Percentiles rank a stretch among this genome's conserved stretches.
Conservation (phyloP, 176 grass and related monocot species). For the Lolium rigidum region DNA sequence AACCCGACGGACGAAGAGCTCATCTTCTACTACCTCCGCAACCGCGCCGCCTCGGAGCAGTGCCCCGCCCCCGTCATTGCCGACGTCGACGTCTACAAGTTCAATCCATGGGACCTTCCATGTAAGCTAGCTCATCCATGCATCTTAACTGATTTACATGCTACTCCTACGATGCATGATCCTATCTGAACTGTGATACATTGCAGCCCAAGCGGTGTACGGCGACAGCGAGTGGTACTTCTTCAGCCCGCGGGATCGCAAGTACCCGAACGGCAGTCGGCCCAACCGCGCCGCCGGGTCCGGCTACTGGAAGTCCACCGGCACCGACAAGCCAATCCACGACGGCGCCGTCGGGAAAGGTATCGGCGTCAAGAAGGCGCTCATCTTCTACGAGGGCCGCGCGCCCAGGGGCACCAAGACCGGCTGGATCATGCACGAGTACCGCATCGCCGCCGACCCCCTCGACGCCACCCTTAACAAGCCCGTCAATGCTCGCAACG, state of each 20-base stretch:
- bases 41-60: slow-evolving; percentile 50
- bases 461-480: slow-evolving; percentile 32
- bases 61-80: slow-evolving; percentile 28
- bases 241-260: slow-evolving; percentile 75
- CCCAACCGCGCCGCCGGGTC: slow-evolving; percentile 69
- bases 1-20: slow-evolving; percentile 97
- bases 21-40: slow-evolving; percentile 88
- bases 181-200: no score
- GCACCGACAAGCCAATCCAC: slow-evolving; percentile 66
- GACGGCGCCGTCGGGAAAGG: not conserved
- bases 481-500: slow-evolving; percentile 58
- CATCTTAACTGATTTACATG: no score
- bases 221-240: slow-evolving; percentile 73
- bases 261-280: slow-evolving; percentile 67
- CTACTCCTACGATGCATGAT: no score
- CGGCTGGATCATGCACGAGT: slow-evolving; percentile 97
- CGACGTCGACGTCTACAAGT: not conserved
- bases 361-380: slow-evolving; percentile 84
- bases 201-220: slow-evolving; percentile 15
- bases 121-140: no score
- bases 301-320: slow-evolving; percentile 78
- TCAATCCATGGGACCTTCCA: not conserved
- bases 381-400: slow-evolving; percentile 82
- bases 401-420: slow-evolving; percentile 77
- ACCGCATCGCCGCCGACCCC: slow-evolving; percentile 41